Evolutionary conservation across 1,139 yeast genomes (phyloP), one percentile per base, ranked within the genome.

Genomic region (Geotrichum restrictum): DNA sequence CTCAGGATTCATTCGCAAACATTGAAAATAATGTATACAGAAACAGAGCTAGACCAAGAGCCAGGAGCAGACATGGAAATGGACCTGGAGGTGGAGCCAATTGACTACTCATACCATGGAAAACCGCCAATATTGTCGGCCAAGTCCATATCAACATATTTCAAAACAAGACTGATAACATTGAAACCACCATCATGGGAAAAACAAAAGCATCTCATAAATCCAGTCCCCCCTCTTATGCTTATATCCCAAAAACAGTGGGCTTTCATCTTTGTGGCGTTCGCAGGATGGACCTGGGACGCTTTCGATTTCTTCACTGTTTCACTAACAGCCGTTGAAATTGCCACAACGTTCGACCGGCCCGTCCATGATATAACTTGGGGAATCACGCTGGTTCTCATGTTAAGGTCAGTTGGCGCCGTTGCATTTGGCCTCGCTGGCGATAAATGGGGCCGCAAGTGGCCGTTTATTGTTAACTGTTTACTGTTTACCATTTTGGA

Each of bases 391-490:
- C 72, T 85, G 53, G 94, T 85, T 42, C 76, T 85, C 53, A 84
- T 86, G 91, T 73, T 85, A 59, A 76, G 94, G 61, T 81, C 89
- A 2, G 81, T 83, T n/a, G 94, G 94, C 51, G 89, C 93, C 13
- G 66, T 83, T 33, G 70, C 82, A 31, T 85, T 85, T 62, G 94
- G 94, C 44, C 71, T 78, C 52, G 68, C 79, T 34, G 80, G 85
- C 55, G 94, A 86, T 67, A 71, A 76, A 60, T 83, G 77, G 63
- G 94, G 94, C 34, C 74, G 93, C 62, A 84, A 83, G 63, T 81
- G 82, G 80, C 88, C 93, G 0, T 77, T 80, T 57, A 76, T 82
- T 48, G 61, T 73, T 40, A 80, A 82, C 65, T 73, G 83, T 63
- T 53, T 66, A 0, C 67, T 80, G 46, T 80, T 85, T 64, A 71